Conservation (phyloP, 2,329 filamentous ascomycete species). For the Pseudopyrenochaeta lycopersici region DNA sequence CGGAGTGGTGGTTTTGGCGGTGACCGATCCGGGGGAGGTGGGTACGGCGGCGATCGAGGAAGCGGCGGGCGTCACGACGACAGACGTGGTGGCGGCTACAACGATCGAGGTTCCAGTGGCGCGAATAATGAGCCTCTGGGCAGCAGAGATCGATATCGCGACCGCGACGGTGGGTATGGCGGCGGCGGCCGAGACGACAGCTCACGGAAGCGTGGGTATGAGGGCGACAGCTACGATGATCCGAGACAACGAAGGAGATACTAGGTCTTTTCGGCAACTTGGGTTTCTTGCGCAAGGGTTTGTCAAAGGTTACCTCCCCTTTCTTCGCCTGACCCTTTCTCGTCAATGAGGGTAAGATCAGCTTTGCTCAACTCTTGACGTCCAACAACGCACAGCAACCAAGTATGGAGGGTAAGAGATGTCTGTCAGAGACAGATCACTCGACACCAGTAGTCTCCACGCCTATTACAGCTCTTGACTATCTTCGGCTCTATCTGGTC, state of each 20-base stretch:
- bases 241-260: conserved; percentile 68
- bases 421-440: no score
- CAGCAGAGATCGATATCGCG: conserved; percentile 59
- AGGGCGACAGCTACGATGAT: conserved; percentile 84
- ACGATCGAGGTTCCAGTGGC: conserved; percentile 64
- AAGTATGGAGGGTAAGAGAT: conserved; percentile 37
- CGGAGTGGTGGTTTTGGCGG: conserved; percentile 51
- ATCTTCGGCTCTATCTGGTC: no score
- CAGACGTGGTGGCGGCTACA: conserved; percentile 25
- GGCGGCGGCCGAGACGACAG: conserved; percentile 48
- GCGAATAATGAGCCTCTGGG: conserved; percentile 88
- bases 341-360: conserved; percentile 48
- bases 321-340: conserved; percentile 43
- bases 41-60: conserved; percentile 33
- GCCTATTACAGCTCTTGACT: no score
- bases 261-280: conserved; percentile 47
- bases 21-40: conserved; percentile 42
- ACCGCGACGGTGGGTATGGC: conserved; percentile 32
- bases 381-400: conserved; percentile 23
- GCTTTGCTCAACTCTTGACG: conserved; percentile 25
- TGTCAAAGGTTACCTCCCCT: conserved; percentile 50
- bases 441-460: no score
- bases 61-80: conserved; percentile 33
- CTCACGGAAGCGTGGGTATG: conserved; percentile 61
- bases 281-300: conserved; percentile 40